Evolutionary conservation across 1,139 yeast species (phyloP).

Genomic region (Yamadazyma pseudoaaseri): DNA sequence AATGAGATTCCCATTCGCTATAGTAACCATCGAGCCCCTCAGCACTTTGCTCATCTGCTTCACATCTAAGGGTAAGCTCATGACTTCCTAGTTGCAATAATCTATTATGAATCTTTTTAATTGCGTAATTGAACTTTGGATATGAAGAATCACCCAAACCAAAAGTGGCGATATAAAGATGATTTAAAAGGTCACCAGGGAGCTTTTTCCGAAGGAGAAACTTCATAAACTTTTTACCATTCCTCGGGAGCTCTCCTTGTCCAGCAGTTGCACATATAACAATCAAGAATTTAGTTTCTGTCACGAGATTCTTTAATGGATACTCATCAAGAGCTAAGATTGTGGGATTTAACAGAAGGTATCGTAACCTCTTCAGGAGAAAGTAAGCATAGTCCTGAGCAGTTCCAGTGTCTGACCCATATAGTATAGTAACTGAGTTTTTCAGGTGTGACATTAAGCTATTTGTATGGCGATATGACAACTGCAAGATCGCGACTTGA

Average conservation of each 20-base stretch:
- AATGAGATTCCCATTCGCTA: constrained; percentile 65
- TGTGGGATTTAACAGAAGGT: constrained; percentile 52
- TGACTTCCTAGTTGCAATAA: constrained; percentile 77
- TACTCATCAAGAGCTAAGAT: constrained; percentile 63
- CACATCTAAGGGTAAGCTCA: constrained; percentile 73
- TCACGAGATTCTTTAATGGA: constrained; percentile 49
- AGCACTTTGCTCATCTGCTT: constrained; percentile 82
- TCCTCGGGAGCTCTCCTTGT: constrained; percentile 90
- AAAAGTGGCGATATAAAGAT: constrained; percentile 65
- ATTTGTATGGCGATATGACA: too few relatives aligned
- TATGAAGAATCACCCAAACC: constrained; percentile 97
- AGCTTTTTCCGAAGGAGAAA: constrained; percentile 67
- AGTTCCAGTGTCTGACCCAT: constrained; percentile 94
- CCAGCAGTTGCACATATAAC: constrained; percentile 84
- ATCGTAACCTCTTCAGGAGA: constrained; percentile 54
- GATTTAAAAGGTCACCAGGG: constrained; percentile 61
- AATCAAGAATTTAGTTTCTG: constrained; percentile 52
- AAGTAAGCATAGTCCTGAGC: constrained; percentile 82
- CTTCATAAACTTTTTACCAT: constrained; percentile 71
- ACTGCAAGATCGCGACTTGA: neutral
- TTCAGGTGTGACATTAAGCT: constrained; percentile 3
- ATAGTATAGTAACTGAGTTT: constrained; percentile 53
- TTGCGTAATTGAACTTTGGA: constrained; percentile 82
- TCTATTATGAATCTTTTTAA: constrained; percentile 76
- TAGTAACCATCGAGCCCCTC: constrained; percentile 80